Conservation (phyloP, 225 moss, liverwort and hornwort genomes). For the Sphagnum contortum region DNA sequence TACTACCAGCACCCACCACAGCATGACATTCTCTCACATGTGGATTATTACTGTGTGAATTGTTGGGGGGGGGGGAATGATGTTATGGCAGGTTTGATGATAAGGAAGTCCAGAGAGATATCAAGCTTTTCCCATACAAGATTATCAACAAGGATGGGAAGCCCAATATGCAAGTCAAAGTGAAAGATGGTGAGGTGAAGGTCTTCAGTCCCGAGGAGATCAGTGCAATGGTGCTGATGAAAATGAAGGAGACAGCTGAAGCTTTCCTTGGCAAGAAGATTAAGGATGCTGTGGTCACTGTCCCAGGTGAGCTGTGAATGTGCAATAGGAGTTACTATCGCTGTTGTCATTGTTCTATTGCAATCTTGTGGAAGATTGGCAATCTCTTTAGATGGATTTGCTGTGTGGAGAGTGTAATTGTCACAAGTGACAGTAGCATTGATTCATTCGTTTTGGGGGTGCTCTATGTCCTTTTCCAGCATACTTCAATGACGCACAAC, state of each 20-base stretch:
- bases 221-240: constrained; percentile 4
- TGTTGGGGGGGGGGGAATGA: too few relatives aligned
- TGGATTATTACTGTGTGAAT: too few relatives aligned
- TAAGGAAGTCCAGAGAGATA: constrained; percentile 3
- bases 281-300: not conserved
- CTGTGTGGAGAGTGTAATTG: too few relatives aligned
- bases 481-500: constrained; percentile 28
- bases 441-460: too few relatives aligned
- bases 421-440: too few relatives aligned
- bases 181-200: constrained; percentile 8
- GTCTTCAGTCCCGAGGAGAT: constrained; percentile 7
- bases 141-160: constrained; percentile 7
- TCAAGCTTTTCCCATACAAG: constrained; percentile 1
- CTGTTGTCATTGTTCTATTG: too few relatives aligned
- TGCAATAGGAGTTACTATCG: too few relatives aligned
- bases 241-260: constrained; percentile 2
- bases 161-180: constrained; percentile 7
- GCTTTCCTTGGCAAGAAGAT: constrained; percentile 8
- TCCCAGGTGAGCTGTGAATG: too few relatives aligned
- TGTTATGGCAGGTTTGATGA: not conserved
- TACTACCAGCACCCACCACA: too few relatives aligned
- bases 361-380: too few relatives aligned
- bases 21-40: too few relatives aligned
- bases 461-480: not conserved
- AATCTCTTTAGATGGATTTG: too few relatives aligned